Conservation (phyloP, 345 rosid species). For the Eucalyptus guilfoylei region DNA sequence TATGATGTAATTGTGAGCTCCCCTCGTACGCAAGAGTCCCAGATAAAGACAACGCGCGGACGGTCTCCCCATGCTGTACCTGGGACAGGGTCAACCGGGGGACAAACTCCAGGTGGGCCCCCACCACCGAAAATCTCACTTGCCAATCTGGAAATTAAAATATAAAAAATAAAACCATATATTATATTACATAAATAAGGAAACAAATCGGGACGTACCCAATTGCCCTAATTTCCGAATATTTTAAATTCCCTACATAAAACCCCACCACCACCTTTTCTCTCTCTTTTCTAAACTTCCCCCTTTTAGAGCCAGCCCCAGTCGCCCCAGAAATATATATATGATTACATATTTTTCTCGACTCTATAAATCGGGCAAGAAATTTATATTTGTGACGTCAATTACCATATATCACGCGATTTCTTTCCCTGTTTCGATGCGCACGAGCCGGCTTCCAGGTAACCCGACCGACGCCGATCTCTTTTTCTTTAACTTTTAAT, state of each 20-base stretch:
- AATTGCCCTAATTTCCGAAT: background rate
- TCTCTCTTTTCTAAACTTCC: background rate
- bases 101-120: background rate
- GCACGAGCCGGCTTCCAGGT: too few relatives aligned
- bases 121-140: background rate
- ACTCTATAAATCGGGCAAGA: background rate
- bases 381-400: background rate
- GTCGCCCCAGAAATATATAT: background rate
- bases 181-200: background rate
- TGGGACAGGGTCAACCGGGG: background rate
- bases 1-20: background rate
- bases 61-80: background rate
- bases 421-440: background rate
- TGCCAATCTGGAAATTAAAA: background rate
- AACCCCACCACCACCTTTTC: background rate
- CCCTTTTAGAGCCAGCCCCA: background rate
- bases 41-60: background rate
- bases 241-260: background rate
- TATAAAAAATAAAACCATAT: background rate
- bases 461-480: background rate
- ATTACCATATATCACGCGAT: background rate
- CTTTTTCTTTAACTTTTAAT: background rate
- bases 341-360: background rate
- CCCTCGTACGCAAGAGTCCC: background rate
- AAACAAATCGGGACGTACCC: background rate